These are phyloP conservation scores for Verticillium klebahnii DNA, from an alignment of 2,329 filamentous ascomycete genomes.

Conservation along the genomic window DNA sequence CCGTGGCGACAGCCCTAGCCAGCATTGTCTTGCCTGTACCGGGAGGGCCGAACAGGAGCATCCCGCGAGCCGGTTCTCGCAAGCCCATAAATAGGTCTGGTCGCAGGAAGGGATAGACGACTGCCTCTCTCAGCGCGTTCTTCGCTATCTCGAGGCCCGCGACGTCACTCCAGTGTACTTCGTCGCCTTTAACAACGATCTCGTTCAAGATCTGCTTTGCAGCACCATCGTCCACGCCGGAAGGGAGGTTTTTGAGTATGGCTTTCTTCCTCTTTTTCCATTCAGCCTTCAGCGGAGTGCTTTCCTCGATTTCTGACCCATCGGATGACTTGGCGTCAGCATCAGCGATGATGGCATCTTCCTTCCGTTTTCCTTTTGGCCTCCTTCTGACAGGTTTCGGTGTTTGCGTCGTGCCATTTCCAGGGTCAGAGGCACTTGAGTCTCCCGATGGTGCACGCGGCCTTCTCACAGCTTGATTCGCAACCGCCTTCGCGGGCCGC, in stretches of 20 bases:
- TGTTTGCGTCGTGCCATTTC: background rate
- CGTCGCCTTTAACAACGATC: slow-evolving; percentile 88
- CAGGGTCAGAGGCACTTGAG: slow-evolving; percentile 6
- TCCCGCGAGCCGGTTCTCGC: slow-evolving; percentile 87
- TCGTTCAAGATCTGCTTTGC: slow-evolving; percentile 94
- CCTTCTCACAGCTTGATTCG: background rate
- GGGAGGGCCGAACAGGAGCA: slow-evolving; percentile 93
- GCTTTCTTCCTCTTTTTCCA: slow-evolving; percentile 60
- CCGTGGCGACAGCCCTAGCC: slow-evolving; percentile 87
- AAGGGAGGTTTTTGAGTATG: slow-evolving; percentile 73
- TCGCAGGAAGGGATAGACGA: slow-evolving; percentile 93
- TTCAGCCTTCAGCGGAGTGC: slow-evolving; percentile 34
- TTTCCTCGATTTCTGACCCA: slow-evolving; percentile 27
- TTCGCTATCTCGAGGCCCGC: slow-evolving; percentile 89
- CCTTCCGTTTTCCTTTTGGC: slow-evolving; percentile 22
- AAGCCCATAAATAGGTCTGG: slow-evolving; percentile 95
- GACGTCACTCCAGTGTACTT: slow-evolving; percentile 92
- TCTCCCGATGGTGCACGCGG: background rate
- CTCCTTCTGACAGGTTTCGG: background rate
- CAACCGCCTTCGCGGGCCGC: background rate
- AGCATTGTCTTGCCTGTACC: slow-evolving; percentile 99
- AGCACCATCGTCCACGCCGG: slow-evolving; percentile 74
- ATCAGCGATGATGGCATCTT: slow-evolving; percentile 30
- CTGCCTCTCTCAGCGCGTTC: slow-evolving; percentile 85
- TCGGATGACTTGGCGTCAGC: slow-evolving; percentile 38